Conservation (phyloP, 2,329 filamentous ascomycete species). For the Chaetothyriales sp. region DNA sequence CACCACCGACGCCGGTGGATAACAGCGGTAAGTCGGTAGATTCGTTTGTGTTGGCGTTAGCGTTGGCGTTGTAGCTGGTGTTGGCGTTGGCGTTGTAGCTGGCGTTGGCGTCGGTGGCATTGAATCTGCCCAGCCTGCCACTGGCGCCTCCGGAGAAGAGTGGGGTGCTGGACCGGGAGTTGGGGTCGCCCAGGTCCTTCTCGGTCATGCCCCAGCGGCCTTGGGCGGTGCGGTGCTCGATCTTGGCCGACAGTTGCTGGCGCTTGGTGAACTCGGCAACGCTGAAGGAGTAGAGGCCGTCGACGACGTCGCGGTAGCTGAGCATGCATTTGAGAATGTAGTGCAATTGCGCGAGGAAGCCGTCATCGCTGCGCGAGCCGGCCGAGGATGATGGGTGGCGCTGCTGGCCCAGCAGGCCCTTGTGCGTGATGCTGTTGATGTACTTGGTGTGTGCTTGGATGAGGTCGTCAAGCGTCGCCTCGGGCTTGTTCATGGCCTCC, state of each 20-base stretch:
- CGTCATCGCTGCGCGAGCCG: conserved; percentile 51
- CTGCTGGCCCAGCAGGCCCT: conserved; percentile 71
- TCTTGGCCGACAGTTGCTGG: conserved; percentile 69
- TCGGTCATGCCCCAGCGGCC: conserved; percentile 53
- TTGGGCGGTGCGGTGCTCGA: conserved; percentile 51
- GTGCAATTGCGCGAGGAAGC: conserved; percentile 80
- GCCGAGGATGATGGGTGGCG: conserved; percentile 27
- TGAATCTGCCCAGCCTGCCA: conserved; percentile 16
- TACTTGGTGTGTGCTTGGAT: conserved; percentile 86
- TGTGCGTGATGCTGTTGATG: conserved; percentile 86
- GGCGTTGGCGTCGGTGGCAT: neutral
- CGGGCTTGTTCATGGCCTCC: conserved; percentile 64
- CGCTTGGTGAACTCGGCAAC: conserved; percentile 84
- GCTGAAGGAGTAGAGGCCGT: conserved; percentile 86
- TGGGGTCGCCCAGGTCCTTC: conserved; percentile 28
- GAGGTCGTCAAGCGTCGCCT: conserved; percentile 85
- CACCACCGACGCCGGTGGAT: conserved; percentile 1
- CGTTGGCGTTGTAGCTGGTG: conserved; percentile 2
- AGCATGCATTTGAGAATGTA: conserved; percentile 92
- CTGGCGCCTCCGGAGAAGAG: neutral
- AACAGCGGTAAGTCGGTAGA: conserved; percentile 12
- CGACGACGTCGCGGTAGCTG: conserved; percentile 80
- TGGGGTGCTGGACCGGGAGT: conserved; percentile 19
- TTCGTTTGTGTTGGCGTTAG: conserved; percentile 5
- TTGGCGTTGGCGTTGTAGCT: no score